Base-by-base conservation (phyloP, 208 protist genomes). In the Wallacemonas rigidus region DNA sequence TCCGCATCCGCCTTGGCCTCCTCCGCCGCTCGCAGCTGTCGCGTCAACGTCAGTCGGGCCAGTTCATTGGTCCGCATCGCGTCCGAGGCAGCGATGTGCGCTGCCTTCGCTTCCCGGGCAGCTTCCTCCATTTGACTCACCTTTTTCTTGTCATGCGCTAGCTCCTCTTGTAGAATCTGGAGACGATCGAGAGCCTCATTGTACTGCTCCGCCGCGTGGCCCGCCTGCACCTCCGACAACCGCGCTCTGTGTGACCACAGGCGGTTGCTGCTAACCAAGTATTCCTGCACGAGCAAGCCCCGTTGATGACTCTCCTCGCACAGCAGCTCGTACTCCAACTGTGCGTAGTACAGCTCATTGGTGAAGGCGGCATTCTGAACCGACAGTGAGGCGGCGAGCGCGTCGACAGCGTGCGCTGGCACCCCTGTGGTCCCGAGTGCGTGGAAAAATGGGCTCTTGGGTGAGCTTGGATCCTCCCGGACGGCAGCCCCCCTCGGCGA, bases 281-380 rank as follows among this genome's bases (percentile, higher is more conserved):
- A 79, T 11, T 81, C 80, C 50, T 79, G 69, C 62, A 83, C 77
- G n/a, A 88, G 68, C 44, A 75, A 43, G 3, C 51, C 45, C 67
- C 83, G 75, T 14, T 69, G 53, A 41, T 79, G 77, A 15, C 69
- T 72, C 69, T 88, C 83, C 50, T 82, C 58, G 38, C 72, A 77
- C 26, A 80, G 48, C 50, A 69, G 80, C 48, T 83, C 74, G 57
- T 71, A 79, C n/a, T 72, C 15, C 11, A 81, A 74, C 67, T 88
- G 80, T 38, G 79, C 78, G 38, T 57, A 71, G 47, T 69, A 54
- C 43, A 87, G 57, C 50, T 72, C 67, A 5, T 50, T 58, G 61
- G 44, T 38, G 69, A 67, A 17, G n/a, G 35, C 41, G 36, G 43
- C 14, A 70, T 67, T 15, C 53, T 56, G 54, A 8, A 54, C 44